Percentiles rank a stretch among this genome's conserved stretches.
phyloP scores from a whole-genome alignment of 2,329 filamentous ascomycete genomes.

The Cadophora sp. region DNA sequence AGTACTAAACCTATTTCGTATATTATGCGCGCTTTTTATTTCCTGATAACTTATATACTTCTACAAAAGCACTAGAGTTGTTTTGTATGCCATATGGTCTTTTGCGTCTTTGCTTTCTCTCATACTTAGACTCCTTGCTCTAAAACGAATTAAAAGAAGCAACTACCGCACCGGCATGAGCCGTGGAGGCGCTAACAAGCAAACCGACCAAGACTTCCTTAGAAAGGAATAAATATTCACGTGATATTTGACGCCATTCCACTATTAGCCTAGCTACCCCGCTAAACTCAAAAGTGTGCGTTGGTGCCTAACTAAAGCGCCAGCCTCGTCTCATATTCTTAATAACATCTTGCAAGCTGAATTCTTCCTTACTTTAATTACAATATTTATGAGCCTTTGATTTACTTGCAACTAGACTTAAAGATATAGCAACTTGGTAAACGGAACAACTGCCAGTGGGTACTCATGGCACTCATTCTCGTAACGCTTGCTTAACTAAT shows the following conservation, averaged over 20 bases:
- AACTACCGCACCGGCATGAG: neutral
- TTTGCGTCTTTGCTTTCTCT: neutral
- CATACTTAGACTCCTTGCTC: neutral
- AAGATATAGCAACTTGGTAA: slow-evolving; percentile 4
- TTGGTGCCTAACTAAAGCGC: slow-evolving; percentile 13
- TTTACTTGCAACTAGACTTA: neutral
- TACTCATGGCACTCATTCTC: neutral
- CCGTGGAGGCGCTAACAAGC: neutral
- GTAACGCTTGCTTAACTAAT: neutral
- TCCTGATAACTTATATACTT: neutral
- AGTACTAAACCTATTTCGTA: neutral
- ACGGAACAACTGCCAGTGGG: neutral
- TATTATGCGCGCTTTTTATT: neutral
- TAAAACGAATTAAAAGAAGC: neutral
- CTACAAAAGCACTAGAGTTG: neutral
- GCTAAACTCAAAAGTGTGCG: too few species aligned
- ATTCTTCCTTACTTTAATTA: slow-evolving; percentile 5
- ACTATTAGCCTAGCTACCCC: slow-evolving; percentile 14
- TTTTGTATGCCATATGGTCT: neutral
- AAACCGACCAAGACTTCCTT: slow-evolving; percentile 1
- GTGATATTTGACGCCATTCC: slow-evolving; percentile 15
- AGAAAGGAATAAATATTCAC: neutral
- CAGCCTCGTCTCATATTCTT: slow-evolving; percentile 14
- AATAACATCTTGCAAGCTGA: slow-evolving; percentile 12
- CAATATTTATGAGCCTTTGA: slow-evolving; percentile 11